Base-by-base conservation (phyloP, 306 rosid genomes). In the Dryas octopetala region DNA sequence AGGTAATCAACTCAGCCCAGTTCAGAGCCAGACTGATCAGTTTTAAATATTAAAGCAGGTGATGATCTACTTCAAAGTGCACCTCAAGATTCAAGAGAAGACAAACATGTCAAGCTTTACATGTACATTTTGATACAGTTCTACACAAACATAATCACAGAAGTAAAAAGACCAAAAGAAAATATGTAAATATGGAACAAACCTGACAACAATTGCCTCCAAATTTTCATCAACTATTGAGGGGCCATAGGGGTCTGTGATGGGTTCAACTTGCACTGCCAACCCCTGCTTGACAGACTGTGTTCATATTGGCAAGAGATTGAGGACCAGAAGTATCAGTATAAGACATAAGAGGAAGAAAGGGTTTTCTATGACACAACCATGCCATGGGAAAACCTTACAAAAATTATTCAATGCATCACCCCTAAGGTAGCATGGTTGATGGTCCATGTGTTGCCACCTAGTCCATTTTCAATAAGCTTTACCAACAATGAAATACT, bases 191-290 rank as follows among this genome's bases (percentile, higher is more conserved):
- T 43, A 9, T 28, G 28, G 61, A 69, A 76, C 88, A 54, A 78
- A 95, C 99, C 99, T 95, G 75, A 92, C 99, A 71, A 95, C 76
- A 71, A 95, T 86, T 73, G 97, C 97, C 80, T 95, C 97, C 89
- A 95, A 86, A 61, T 85, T 81, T 83, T 88, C 93, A 80, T 92
- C 97, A 16, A 79, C 82, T 73, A 92, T 86, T 48, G 99, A 92
- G 73, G 99, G 99, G 61, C 99, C 99, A 76, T 82, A 95, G 2
- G 99, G 99, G 79, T 95, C 99, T 0, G 81, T 79, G 51, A 95
- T 92, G 47, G 97, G 97, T 59, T 82, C 97, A 66, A 87, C 92
- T 68, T 88, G 91, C 80, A 92, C 93, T 28, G 76, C 88, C 78
- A 92, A 80, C 68, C 79, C 92, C 9, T 88, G 96, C 89, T 95